Conservation (phyloP, 441 rosid genomes). For the Populus trichocarpa region DNA sequence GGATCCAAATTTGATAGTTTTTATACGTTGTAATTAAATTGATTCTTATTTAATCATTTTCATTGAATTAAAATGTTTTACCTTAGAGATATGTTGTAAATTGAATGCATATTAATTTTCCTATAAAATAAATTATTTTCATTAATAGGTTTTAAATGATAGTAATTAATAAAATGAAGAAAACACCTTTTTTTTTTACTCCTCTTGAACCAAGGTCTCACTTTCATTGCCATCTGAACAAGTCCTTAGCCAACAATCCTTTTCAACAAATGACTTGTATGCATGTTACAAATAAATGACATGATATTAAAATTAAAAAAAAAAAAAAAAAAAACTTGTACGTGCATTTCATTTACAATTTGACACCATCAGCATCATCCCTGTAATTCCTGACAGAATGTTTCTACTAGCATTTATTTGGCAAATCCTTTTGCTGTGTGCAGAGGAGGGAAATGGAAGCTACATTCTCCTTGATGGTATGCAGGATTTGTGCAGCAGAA, state of each 20-base stretch:
- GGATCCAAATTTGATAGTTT: no score
- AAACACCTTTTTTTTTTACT: background rate
- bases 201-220: background rate
- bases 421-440: conserved; percentile 8
- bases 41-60: no score
- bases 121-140: background rate
- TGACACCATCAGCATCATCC: background rate
- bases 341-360: background rate
- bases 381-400: background rate
- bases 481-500: conserved; percentile 46
- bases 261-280: background rate
- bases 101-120: background rate
- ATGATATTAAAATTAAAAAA: no score
- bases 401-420: background rate
- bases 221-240: background rate
- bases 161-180: background rate
- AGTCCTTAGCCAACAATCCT: background rate
- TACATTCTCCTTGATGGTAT: conserved; percentile 34
- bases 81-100: no score
- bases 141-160: background rate
- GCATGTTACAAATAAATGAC: background rate
- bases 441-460: conserved; percentile 30
- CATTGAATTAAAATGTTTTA: no score
- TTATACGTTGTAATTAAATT: no score
- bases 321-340: background rate